These are phyloP conservation scores for Cyberlindnera americana DNA, from an alignment of 805 yeast species.

Conservation along the genomic window DNA sequence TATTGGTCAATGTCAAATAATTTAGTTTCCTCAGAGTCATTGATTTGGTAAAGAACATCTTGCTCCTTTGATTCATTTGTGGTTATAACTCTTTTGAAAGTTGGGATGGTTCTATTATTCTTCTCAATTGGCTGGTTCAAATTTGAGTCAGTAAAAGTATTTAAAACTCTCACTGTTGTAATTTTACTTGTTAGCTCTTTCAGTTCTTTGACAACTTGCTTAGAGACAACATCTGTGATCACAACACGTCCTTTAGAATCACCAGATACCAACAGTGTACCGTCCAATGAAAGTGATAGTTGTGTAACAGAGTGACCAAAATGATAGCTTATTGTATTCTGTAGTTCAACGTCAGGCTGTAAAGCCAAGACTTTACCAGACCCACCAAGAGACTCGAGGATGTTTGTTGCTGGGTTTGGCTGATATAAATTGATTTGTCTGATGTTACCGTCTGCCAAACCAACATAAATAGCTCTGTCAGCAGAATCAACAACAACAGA, in stretches of 20 bases:
- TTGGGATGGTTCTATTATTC: conserved; percentile 45
- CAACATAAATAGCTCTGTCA: conserved; percentile 69
- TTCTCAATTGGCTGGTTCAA: conserved; percentile 17
- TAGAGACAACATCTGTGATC: conserved; percentile 65
- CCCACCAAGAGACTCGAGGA: conserved; percentile 28
- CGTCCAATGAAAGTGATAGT: conserved; percentile 67
- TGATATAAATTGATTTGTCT: conserved; percentile 51
- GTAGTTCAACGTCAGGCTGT: conserved; percentile 46
- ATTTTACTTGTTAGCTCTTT: conserved; percentile 28
- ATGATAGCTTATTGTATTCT: conserved; percentile 52
- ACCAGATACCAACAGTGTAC: conserved; percentile 68
- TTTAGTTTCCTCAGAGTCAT: conserved; percentile 21
- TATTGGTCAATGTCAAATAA: conserved; percentile 45
- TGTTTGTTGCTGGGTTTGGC: conserved; percentile 26
- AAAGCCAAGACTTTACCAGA: conserved; percentile 29
- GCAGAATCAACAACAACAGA: conserved; percentile 72
- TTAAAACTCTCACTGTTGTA: conserved; percentile 19
- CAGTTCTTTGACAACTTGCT: conserved; percentile 61
- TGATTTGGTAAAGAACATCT: conserved; percentile 37
- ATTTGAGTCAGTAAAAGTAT: conserved; percentile 7
- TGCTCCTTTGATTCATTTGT: conserved; percentile 41
- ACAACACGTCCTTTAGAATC: conserved; percentile 66
- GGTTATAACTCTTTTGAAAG: conserved; percentile 56
- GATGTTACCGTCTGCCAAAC: conserved; percentile 60
- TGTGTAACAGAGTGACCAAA: conserved; percentile 43